Base-by-base conservation (phyloP, 140 eudicot genomes). In the Senecio squalidus region DNA sequence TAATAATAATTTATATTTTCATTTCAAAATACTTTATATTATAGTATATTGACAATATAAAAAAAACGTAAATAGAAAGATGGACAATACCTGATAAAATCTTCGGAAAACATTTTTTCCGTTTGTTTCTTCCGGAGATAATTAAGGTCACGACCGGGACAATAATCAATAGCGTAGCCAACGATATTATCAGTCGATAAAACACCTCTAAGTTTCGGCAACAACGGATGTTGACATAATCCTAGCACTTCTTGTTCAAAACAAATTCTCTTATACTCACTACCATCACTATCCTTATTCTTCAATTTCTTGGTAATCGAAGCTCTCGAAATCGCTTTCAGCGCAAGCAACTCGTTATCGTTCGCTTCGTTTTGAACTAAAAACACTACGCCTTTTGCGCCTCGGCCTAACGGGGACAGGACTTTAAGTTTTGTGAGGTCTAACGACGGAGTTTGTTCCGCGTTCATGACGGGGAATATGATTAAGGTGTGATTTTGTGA, bases 331-430 rank as follows among this genome's bases (percentile, higher is more conserved):
- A 86, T 78, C 23, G 78, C 74, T 73, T 91, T 91, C 31, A 91
- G 67, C 18, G 96, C 98, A 26, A 87, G 72, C 53, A 74, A 53
- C 22, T 83, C 85, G 16, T 72, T 82, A 2, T 46, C 29, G 1
- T 50, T 34, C 0, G 68, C 71, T 18, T 76, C 80, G 1, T 67
- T 70, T 3, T 57, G 82, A 9, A 79, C 94, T 50, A 83, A 67
- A 60, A 91, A 91, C 5, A 91, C 98, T 11, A 86, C 96, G n/a
- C 96, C 98, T 67, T 91, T 91, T 6, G 96, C 98, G 1, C 98
- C 98, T 24, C 98, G 84, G 6, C 98, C 98, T 24, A 91, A 81
- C 36, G 85, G 81, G 31, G 79, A 55, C 15, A 86, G 27, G 2
- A 70, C 84, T 41, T 73, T 81, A 30, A 91, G 26, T 4, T 74